A percentile compares a stretch with the other conserved stretches of the same genome.
phyloP scores from a whole-genome alignment of 1,139 yeast species.

The Meyerozyma guilliermondii region DNA sequence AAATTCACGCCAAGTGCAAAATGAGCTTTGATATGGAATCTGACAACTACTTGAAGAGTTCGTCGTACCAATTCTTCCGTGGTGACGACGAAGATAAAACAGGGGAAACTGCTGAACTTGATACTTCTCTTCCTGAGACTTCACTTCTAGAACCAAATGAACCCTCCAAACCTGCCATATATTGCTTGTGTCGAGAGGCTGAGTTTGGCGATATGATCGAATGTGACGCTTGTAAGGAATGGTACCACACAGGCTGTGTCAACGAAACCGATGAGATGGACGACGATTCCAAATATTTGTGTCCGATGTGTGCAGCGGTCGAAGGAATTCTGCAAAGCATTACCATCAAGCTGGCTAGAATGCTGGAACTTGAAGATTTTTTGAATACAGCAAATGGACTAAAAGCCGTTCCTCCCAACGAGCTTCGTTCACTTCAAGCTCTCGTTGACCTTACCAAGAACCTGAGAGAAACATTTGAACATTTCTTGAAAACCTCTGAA shows the following conservation, averaged over 20 bases:
- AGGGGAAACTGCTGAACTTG: too few species aligned
- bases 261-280: conserved; percentile 28
- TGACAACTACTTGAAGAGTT: conserved; percentile 32
- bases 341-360: conserved; percentile 18
- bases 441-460: conserved; percentile 9
- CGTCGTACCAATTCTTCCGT: conserved; percentile 17
- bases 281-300: conserved; percentile 43
- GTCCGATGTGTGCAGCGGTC: conserved; percentile 58
- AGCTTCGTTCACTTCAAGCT: conserved; percentile 22
- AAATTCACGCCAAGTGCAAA: conserved; percentile 26
- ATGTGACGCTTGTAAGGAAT: conserved; percentile 74
- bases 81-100: background rate
- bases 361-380: conserved; percentile 13
- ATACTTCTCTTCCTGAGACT: too few species aligned
- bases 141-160: background rate
- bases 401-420: conserved; percentile 36
- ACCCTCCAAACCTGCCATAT: conserved; percentile 22
- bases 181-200: conserved; percentile 66
- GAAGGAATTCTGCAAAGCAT: conserved; percentile 16
- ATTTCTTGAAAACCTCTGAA: conserved; percentile 9
- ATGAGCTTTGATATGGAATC: conserved; percentile 31
- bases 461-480: conserved; percentile 10
- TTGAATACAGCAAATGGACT: conserved; percentile 28
- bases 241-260: conserved; percentile 75
- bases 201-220: conserved; percentile 76